phyloP scores from a whole-genome alignment of 495 filamentous ascomycete genomes.

The Chaetomium tenue region DNA sequence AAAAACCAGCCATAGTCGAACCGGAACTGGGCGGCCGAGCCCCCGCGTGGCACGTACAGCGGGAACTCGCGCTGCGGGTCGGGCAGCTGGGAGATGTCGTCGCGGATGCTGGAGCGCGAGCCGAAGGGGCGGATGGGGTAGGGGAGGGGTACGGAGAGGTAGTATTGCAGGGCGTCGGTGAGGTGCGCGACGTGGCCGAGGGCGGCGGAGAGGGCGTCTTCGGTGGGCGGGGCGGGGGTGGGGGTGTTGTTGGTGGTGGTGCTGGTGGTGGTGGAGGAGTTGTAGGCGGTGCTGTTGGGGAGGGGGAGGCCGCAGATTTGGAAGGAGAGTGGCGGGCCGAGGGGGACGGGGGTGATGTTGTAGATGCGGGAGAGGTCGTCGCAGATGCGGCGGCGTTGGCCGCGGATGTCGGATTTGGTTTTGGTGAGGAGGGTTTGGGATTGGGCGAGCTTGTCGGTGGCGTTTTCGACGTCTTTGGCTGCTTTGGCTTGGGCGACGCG shows the following conservation, averaged over 20 bases:
- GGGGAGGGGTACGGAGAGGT: constrained; percentile 73
- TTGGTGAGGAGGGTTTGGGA: constrained; percentile 54
- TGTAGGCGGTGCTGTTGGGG: constrained; percentile 78
- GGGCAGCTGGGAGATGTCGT: constrained; percentile 70
- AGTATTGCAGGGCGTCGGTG: constrained; percentile 73
- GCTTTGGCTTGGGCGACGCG: constrained; percentile 57
- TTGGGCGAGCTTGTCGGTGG: constrained; percentile 57
- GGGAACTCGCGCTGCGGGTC: constrained; percentile 69
- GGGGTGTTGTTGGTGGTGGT: constrained; percentile 24
- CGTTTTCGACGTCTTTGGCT: constrained; percentile 52
- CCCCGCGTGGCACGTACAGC: constrained; percentile 66
- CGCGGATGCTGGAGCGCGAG: constrained; percentile 73
- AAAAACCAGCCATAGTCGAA: constrained; percentile 96
- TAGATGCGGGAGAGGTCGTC: constrained; percentile 77
- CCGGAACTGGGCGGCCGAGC: constrained; percentile 67
- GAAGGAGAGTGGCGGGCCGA: constrained; percentile 62
- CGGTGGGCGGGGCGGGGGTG: constrained; percentile 42
- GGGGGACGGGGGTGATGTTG: constrained; percentile 65
- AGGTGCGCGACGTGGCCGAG: constrained; percentile 80
- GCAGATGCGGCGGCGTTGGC: constrained; percentile 81
- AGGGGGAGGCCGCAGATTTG: constrained; percentile 71
- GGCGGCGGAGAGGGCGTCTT: constrained; percentile 72
- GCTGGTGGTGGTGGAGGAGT: constrained; percentile 35
- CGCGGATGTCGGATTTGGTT: constrained; percentile 63
- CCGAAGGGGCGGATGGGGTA: constrained; percentile 73